Base-by-base conservation (phyloP, 2,329 filamentous ascomycete species). In the Colletotrichum godetiae region DNA sequence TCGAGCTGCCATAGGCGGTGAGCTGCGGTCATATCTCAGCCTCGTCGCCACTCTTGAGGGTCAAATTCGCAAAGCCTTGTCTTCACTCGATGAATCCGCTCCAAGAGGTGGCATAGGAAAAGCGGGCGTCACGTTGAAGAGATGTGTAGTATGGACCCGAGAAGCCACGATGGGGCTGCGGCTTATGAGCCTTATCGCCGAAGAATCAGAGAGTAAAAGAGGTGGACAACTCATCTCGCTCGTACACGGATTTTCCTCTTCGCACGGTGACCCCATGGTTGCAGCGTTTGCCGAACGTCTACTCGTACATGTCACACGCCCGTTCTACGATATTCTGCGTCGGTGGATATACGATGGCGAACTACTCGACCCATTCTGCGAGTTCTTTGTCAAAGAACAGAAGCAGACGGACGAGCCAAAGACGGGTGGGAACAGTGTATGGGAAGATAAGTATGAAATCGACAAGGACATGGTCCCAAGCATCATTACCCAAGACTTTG, bases 311-410 rank as follows among this genome's bases (percentile, higher is more conserved):
- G 94, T 99, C 67, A 98, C 97, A 1, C 89, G 94, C 19, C 97
- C 97, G 0, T 99, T 99, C 80, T 99, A 99, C 81, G 94, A 97
- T 78, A 98, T 99, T 86, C 87, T 99, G 67, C 92, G 95, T 67
- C 93, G 95, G 78, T 99, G 97, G 97, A 98, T 99, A 63, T 99
- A 99, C 80, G 96, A 99, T 79, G 97, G 97, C 74, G 97, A 99
- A 85, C 88, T 99, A 15, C 95, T 94, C n/a, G 97, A 99, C 82
- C 97, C 97, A 0, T 98, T 95, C 79, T 89, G 92, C 68, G 97
- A 99, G 79, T 99, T 99, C 83, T 98, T 99, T 78, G 95, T 99
- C 24, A 92, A 92, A 24, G 95, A 98, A 81, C 94, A 96, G 77
- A 90, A 92, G 65, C 88, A 90, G 5, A 83, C 84, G 58, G 83